Evolutionary conservation across 73 alveolate genomes (phyloP).

Genomic region (Symbiodinium natans): DNA sequence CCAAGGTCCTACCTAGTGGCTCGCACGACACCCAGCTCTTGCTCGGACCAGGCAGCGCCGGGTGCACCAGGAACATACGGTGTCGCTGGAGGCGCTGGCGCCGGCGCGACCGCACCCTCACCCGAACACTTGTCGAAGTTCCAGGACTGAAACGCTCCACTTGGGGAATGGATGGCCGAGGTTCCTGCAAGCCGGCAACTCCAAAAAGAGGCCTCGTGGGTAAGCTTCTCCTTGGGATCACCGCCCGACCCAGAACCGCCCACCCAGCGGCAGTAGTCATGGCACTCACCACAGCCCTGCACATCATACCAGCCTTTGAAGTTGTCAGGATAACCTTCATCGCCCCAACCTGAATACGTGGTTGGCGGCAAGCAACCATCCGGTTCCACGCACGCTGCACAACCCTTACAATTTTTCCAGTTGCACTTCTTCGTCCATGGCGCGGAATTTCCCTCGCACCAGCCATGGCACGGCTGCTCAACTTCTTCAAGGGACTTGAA

Average conservation of each 20-base stretch:
- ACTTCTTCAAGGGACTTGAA: neutral
- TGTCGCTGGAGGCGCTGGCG: conserved; percentile 29
- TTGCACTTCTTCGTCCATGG: conserved; percentile 24
- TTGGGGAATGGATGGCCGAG: conserved; percentile 28
- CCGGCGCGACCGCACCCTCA: conserved; percentile 37
- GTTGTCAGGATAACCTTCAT: conserved; percentile 21
- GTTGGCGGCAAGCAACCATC: conserved; percentile 33
- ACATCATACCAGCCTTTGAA: conserved; percentile 28
- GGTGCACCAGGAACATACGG: conserved; percentile 29
- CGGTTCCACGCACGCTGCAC: neutral
- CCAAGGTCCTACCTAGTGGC: too few relatives aligned
- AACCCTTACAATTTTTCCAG: conserved; percentile 18
- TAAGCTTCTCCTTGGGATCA: conserved; percentile 29
- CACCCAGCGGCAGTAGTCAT: conserved; percentile 47
- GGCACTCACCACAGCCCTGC: conserved; percentile 35
- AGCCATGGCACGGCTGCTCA: conserved; percentile 8
- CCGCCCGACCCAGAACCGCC: conserved; percentile 39
- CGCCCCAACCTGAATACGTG: conserved; percentile 41
- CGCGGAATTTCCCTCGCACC: conserved; percentile 7
- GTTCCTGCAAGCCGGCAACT: conserved; percentile 41
- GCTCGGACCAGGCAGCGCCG: conserved; percentile 26
- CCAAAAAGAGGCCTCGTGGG: conserved; percentile 9
- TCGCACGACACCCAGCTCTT: conserved; percentile 27
- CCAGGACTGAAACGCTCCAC: conserved; percentile 7
- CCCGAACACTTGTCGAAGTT: conserved; percentile 33